Base-by-base conservation (phyloP, 495 filamentous ascomycete genomes). In the Xylaria grammica region DNA sequence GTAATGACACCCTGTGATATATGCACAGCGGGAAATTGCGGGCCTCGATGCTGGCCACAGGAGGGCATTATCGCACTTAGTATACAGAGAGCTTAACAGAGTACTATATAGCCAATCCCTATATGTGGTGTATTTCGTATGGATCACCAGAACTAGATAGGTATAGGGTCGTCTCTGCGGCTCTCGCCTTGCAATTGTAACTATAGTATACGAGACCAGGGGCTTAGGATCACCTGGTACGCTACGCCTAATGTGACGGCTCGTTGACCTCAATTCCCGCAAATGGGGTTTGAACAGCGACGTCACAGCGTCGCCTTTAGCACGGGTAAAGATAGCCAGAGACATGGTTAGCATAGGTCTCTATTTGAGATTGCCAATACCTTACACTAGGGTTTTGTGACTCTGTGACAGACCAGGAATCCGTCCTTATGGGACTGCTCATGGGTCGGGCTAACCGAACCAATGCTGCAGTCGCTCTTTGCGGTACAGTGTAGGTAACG, bases 331-430 rank as follows among this genome's bases (percentile, higher is more conserved):
- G 32, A 19, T 40, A 42, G 30, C 30, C 9, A 36, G 19, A 36
- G 30, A 54, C 36, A 7, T 26, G 34, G 15, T 38, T 3, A 20
- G 53, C 15, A 20, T 42, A 46, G 6, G 20, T 49, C 15, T 27
- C 22, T 58, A 58, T 58, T 58, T 45, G 54, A 58, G 54, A 58
- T 58, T 56, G 11, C n/a, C 29, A 29, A 22, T 51, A 27, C 48
- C 48, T 55, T 42, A 34, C 17, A 19, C 11, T 4, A 36, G 11
- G 4, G 38, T 20, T 45, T 58, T 44, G 54, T 30, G 54, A 42
- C 20, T 30, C 38, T 58, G 54, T 58, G 24, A 59, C 42, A 42
- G 17, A 46, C 54, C 26, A 15, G 42, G 42, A 48, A 59, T 44
- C 54, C 36, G 54, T 38, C 8, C 36, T 32, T 26, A 59, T 20